These are phyloP conservation scores for Pugionium cornutum DNA, from an alignment of 345 rosid species.

Conservation along the genomic window DNA sequence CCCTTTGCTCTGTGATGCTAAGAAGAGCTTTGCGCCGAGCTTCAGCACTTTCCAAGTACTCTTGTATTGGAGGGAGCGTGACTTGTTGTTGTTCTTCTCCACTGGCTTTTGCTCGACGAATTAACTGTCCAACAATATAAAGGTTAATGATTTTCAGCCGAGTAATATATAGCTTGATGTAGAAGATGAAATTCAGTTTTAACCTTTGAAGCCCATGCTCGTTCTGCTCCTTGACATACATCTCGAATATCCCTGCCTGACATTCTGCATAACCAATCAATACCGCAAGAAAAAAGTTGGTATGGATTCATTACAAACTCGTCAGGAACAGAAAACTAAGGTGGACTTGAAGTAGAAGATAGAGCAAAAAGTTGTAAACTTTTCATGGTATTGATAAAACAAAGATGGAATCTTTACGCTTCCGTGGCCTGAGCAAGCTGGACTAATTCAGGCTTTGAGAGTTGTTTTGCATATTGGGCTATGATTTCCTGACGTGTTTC, in stretches of 20 bases:
- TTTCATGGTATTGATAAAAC: background rate
- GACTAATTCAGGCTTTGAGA: conserved; percentile 57
- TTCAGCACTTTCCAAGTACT: conserved; percentile 64
- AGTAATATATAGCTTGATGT: background rate
- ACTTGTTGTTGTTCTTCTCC: conserved; percentile 37
- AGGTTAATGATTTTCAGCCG: background rate
- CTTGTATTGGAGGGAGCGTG: conserved; percentile 65
- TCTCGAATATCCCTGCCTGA: conserved; percentile 91
- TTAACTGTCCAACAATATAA: conserved; percentile 48
- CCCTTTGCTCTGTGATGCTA: conserved; percentile 44
- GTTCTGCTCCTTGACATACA: conserved; percentile 90
- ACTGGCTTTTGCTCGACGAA: conserved; percentile 56
- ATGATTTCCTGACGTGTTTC: conserved; percentile 70
- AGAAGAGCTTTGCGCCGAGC: conserved; percentile 52
- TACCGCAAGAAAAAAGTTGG: background rate
- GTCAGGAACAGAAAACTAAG: background rate
- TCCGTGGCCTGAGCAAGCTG: conserved; percentile 71
- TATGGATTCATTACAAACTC: background rate
- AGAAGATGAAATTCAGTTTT: background rate
- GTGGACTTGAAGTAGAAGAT: conserved; percentile 1
- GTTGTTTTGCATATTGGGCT: conserved; percentile 85
- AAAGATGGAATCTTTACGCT: conserved; percentile 44
- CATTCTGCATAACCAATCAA: conserved; percentile 53
- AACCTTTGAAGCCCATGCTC: conserved; percentile 95
- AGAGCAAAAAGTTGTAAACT: background rate